Base-by-base conservation (phyloP, 768 basidiomycete species). In the Phlebiopsis flavidoalba region DNA sequence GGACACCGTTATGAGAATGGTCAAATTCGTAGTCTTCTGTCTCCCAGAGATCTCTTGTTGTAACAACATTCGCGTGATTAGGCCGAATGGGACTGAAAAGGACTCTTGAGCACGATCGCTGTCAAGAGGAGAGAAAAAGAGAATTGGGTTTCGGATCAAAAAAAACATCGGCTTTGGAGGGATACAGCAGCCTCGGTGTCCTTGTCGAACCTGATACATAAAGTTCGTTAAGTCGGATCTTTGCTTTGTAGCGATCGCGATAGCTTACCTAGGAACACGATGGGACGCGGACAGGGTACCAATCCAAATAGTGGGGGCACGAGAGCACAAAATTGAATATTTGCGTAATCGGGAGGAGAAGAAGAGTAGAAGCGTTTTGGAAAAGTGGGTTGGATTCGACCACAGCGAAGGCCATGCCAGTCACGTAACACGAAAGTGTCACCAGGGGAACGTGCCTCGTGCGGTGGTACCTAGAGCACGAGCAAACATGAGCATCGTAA, bases 381-480 rank as follows among this genome's bases (percentile, higher is more conserved):
- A 93, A 73, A 95, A 98, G 73, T 99, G 97, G 0, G 91, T 69
- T 97, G 93, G 63, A 99, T 98, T 22, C 95, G 35, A 96, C 95
- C 8, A 97, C 95, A 0, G 97, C 89, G 71, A 99, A 98, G 4
- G 97, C 93, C 97, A 99, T 99, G 61, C 97, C 97, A 0, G 94
- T 86, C 45, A 98, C 87, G 76, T 99, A 99, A 73, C 97, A 99
- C 33, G n/a, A 99, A 81, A 3, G 97, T 99, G 72, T 99, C 97
- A 2, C 97, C 97, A 0, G 95, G 91, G 70, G 98, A 99, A n/a
- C n/a, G n/a, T 0, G 84, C 93, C n/a, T 21, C 89, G 83, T 10
- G 97, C 95, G 6, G 97, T n/a, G 97, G 71, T 96, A 98, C 95
- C 96, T 98, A 43, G 67, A 12, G 56, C n/a, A 31, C 55, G 17